These are phyloP conservation scores for Pseudogymnoascus sp. DNA, from an alignment of 2,329 filamentous ascomycete species.

Conservation along the genomic window DNA sequence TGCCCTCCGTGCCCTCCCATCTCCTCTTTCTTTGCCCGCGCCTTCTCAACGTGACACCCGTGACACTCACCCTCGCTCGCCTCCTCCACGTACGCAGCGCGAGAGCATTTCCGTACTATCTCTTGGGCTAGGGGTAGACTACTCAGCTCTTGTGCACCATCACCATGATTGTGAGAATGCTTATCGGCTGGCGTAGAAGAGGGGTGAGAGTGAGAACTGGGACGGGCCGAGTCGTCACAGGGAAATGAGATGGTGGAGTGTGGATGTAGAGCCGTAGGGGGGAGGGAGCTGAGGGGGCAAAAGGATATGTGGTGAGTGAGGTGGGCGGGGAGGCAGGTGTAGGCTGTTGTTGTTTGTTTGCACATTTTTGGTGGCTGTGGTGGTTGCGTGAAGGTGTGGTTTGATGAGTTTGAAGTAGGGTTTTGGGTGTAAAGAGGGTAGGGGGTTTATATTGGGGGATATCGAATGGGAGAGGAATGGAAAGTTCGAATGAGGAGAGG, in stretches of 20 bases:
- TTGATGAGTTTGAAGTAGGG: background rate
- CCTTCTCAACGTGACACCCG: background rate
- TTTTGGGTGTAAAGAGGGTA: background rate
- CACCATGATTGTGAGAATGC: background rate
- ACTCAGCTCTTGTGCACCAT: background rate
- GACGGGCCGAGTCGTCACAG: background rate
- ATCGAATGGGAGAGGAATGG: background rate
- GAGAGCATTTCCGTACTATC: background rate
- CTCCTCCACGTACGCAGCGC: background rate
- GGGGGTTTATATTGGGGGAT: background rate
- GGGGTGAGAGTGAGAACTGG: background rate
- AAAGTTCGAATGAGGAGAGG: background rate
- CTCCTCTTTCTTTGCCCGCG: background rate
- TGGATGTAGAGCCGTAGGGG: background rate
- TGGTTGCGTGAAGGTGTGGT: background rate
- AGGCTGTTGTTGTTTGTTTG: background rate
- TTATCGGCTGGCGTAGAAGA: background rate
- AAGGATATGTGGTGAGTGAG: background rate
- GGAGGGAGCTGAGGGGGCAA: background rate
- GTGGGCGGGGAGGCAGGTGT: background rate
- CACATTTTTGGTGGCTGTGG: background rate
- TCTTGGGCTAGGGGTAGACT: background rate
- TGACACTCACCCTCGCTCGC: background rate
- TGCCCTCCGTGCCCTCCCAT: background rate
- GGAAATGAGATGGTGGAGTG: background rate